Base-by-base conservation (phyloP, 2,329 filamentous ascomycete genomes). In the Bipolaris zeicola region DNA sequence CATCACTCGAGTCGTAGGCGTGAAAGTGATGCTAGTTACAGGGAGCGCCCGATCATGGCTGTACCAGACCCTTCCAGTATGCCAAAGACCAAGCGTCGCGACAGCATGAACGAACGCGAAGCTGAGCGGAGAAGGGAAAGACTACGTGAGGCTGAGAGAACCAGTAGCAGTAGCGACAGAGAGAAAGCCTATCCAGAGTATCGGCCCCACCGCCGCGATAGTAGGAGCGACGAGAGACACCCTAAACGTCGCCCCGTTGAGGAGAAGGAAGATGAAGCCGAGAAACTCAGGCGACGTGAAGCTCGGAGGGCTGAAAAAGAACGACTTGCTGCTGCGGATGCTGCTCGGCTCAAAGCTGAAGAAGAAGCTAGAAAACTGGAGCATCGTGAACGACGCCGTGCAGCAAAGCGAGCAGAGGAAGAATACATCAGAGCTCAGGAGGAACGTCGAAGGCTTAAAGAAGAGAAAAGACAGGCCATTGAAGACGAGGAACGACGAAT, bases 101-200 rank as follows among this genome's bases (percentile, higher is more conserved):
- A 75, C 48, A 74, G 71, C 50, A 69, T 72, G 34, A 71, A 71
- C 3, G 71, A 73, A 13, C 65, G 66, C 18, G 73, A 76, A 33
- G 53, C 51, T 20, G 52, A 49, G 7, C 63, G 58, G 49, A 63
- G 56, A 2, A 69, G 66, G 50, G 65, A 67, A 10, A 56, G 59
- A 36, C 34, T 58, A 1, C 63, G 61, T 20, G 69, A 71, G 20
- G 45, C 50, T 1, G 63, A 69, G n/a, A 67, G 64, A 39, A 48
- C 60, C 20, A 52, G 63, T 18, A 68, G 68, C 44, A 64, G 62
- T 41, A 68, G 71, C 36, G 67, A 67, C 39, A 69, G 64, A 46
- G 72, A 75, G 44, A 61, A 61, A 16, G 55, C 62, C 8, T 68
- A 71, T 39, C 64, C 66, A 3, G 70, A 72, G 18, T 66, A 68